These are phyloP conservation scores for Arthrobotrys entomopaga DNA, from an alignment of 2,329 filamentous ascomycete genomes.

Conservation along the genomic window DNA sequence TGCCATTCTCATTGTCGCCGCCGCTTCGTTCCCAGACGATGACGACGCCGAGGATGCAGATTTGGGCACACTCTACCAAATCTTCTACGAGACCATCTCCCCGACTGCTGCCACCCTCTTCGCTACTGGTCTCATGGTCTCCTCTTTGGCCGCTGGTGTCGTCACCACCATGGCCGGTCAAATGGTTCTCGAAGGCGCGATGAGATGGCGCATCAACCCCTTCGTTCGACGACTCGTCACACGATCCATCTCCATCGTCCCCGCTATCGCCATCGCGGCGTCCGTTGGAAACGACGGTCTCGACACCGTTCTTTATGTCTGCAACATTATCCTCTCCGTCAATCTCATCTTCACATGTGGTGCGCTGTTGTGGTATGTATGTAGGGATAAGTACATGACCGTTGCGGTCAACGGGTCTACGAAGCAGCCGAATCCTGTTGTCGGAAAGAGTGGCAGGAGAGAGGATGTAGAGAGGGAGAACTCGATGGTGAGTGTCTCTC, in stretches of 20 bases:
- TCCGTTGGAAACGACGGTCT: constrained; percentile 60
- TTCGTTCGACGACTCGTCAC: constrained; percentile 60
- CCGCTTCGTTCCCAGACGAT: constrained; percentile 56
- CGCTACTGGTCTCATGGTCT: constrained; percentile 56
- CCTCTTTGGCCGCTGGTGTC: constrained; percentile 53
- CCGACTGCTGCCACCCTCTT: constrained; percentile 56
- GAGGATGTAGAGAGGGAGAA: constrained; percentile 17
- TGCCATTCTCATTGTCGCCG: constrained; percentile 62
- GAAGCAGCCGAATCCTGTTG: constrained; percentile 27
- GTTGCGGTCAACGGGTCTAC: constrained; percentile 52
- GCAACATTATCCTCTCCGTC: constrained; percentile 59
- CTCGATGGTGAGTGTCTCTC: constrained; percentile 29
- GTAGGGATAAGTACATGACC: constrained; percentile 59
- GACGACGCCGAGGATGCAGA: constrained; percentile 49
- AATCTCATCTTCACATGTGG: constrained; percentile 60
- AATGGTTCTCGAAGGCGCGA: constrained; percentile 59
- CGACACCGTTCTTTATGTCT: constrained; percentile 58
- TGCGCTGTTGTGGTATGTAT: constrained; percentile 60
- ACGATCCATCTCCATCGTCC: constrained; percentile 60
- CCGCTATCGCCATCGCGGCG: constrained; percentile 59
- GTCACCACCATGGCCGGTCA: constrained; percentile 57
- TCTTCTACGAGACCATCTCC: constrained; percentile 55
- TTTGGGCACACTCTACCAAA: constrained; percentile 54
- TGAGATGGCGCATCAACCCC: constrained; percentile 58
- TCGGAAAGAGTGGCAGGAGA: constrained; percentile 26